A percentile compares a stretch with the other conserved stretches of the same genome.
Evolutionary conservation across 805 yeast genomes (phyloP).

Genomic region (Ascoidea asiatica): DNA sequence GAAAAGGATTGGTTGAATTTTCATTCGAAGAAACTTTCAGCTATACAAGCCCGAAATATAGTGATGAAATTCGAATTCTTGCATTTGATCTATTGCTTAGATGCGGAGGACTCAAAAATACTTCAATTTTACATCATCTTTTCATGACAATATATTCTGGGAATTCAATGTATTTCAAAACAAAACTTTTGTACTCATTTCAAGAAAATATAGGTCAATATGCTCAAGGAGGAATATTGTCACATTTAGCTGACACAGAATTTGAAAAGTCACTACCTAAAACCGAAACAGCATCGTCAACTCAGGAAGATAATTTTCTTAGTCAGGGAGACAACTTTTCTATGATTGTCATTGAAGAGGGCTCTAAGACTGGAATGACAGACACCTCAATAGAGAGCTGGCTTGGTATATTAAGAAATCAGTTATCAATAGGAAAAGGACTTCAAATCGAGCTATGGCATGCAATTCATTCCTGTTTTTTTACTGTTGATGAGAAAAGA

Average conservation of each 20-base stretch:
- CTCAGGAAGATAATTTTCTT: conserved; percentile 4
- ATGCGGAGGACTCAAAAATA: conserved; percentile 68
- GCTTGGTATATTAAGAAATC: conserved; percentile 45
- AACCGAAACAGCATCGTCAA: conserved; percentile 4
- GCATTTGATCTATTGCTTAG: conserved; percentile 61
- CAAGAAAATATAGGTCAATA: conserved; percentile 44
- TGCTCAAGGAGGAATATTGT: conserved; percentile 49
- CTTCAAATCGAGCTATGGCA: conserved; percentile 55
- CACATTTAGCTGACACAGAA: conserved; percentile 54
- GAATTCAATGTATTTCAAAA: conserved; percentile 35
- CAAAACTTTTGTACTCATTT: conserved; percentile 33
- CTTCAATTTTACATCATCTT: conserved; percentile 44
- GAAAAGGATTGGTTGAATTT: conserved; percentile 37
- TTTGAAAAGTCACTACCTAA: conserved; percentile 22
- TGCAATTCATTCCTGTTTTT: conserved; percentile 44
- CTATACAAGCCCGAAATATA: conserved; percentile 32
- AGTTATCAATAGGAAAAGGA: conserved; percentile 38
- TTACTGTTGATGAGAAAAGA: conserved; percentile 48
- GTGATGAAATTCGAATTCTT: conserved; percentile 40
- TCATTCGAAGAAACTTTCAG: conserved; percentile 41
- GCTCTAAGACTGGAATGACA: conserved; percentile 29
- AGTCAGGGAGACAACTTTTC: conserved; percentile 20
- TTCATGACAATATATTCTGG: conserved; percentile 46
- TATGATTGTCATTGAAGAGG: conserved; percentile 47
- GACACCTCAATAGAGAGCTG: conserved; percentile 56